These are phyloP conservation scores for Cairneyella variabilis DNA, from an alignment of 495 filamentous ascomycete species.

Conservation along the genomic window DNA sequence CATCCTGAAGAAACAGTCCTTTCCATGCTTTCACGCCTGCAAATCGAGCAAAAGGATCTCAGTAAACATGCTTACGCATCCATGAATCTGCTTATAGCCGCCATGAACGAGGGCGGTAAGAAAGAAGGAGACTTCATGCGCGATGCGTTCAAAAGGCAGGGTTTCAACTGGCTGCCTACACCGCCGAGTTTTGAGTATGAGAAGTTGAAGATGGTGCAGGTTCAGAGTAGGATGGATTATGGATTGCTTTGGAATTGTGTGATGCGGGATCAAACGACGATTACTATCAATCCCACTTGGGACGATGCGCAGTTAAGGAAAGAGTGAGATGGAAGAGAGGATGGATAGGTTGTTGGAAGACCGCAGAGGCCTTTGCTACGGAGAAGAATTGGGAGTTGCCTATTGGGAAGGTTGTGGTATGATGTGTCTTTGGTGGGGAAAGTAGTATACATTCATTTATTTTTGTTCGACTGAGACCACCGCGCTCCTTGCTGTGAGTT, in stretches of 20 bases:
- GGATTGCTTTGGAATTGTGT: neutral
- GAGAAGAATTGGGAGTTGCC: neutral
- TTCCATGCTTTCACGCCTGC: neutral
- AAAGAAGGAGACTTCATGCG: constrained; percentile 4
- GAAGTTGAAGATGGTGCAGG: constrained; percentile 1
- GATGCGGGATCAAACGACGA: neutral
- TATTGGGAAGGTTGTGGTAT: neutral
- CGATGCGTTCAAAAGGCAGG: constrained; percentile 4
- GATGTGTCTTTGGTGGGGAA: no score
- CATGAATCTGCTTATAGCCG: neutral
- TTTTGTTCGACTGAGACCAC: no score
- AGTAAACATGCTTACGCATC: constrained; percentile 1
- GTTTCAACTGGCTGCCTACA: constrained; percentile 9
- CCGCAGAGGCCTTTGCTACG: neutral
- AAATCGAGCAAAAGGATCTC: neutral
- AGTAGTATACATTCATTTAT: no score
- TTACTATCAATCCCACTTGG: neutral
- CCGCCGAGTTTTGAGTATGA: neutral
- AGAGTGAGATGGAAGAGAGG: neutral
- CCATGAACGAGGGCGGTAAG: neutral
- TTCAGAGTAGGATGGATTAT: constrained; percentile 1
- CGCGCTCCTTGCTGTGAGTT: no score
- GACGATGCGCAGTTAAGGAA: neutral
- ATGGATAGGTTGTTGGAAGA: neutral
- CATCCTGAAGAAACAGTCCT: neutral